Conservation (phyloP, 108 stramenopile species). For the Cyclotella choctawhatcheeana region DNA sequence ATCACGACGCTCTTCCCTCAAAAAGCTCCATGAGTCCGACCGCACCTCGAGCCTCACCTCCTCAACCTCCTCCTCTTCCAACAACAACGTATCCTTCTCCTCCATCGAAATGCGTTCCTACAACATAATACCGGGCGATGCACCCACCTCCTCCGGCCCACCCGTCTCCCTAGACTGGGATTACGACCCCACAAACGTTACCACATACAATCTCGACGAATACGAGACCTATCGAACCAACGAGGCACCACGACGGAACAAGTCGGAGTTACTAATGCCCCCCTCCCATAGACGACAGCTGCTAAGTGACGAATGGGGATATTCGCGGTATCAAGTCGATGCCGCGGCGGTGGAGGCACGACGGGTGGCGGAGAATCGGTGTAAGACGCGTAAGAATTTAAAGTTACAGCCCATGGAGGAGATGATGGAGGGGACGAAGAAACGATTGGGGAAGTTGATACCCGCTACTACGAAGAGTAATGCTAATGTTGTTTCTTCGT, state of each 20-base stretch:
- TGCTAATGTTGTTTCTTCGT: no score
- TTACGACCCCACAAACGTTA: slow-evolving; percentile 11
- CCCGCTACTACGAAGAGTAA: no score
- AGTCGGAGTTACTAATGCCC: slow-evolving; percentile 47
- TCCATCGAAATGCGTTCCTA: slow-evolving; percentile 30
- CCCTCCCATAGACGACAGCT: slow-evolving; percentile 46
- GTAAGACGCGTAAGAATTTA: slow-evolving; percentile 21
- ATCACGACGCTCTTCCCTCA: no score
- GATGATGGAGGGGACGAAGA: slow-evolving; percentile 17
- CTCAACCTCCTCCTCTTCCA: neutral
- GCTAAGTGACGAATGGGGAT: slow-evolving; percentile 52
- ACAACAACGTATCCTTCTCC: slow-evolving; percentile 18
- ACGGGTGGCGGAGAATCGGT: slow-evolving; percentile 24
- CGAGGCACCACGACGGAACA: slow-evolving; percentile 28
- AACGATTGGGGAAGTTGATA: neutral
- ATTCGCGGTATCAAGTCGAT: slow-evolving; percentile 39
- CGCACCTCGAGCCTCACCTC: neutral
- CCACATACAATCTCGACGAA: slow-evolving; percentile 7
- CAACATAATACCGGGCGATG: slow-evolving; percentile 25
- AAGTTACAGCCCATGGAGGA: slow-evolving; percentile 18
- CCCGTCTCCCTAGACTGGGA: slow-evolving; percentile 34
- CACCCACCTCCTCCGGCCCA: slow-evolving; percentile 26
- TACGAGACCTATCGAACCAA: slow-evolving; percentile 23
- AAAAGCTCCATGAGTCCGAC: neutral
- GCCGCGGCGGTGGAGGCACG: slow-evolving; percentile 46